These are phyloP conservation scores for Lodderomyces jiufengensis DNA, from an alignment of 1,139 yeast genomes.

Conservation along the genomic window DNA sequence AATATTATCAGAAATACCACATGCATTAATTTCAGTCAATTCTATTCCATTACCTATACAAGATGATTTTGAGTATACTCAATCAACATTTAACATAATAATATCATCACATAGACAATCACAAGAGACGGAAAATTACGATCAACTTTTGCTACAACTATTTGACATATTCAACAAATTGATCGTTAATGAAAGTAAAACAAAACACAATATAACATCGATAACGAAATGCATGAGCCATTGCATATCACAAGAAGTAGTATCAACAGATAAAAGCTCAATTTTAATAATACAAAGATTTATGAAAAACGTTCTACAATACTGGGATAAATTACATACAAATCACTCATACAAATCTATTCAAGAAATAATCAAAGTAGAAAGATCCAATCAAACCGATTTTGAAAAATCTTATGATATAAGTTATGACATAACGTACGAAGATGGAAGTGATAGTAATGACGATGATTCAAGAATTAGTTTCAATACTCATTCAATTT, in stretches of 20 bases:
- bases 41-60: conserved; percentile 44
- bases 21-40: conserved; percentile 43
- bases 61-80: conserved; percentile 43
- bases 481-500: conserved; percentile 17
- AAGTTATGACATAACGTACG: conserved; percentile 29
- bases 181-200: conserved; percentile 24
- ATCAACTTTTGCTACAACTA: conserved; percentile 35
- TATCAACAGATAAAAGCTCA: conserved; percentile 42
- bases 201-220: conserved; percentile 45
- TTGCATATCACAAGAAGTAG: conserved; percentile 49
- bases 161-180: conserved; percentile 39
- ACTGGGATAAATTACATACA: conserved; percentile 32
- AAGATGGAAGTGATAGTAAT: conserved; percentile 18
- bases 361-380: conserved; percentile 21
- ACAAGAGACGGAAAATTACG: conserved; percentile 14
- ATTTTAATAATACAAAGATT: conserved; percentile 49
- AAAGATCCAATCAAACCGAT: conserved; percentile 1
- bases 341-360: conserved; percentile 16
- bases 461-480: conserved; percentile 17
- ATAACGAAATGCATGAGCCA: conserved; percentile 49
- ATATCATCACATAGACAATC: conserved; percentile 7
- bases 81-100: conserved; percentile 23
- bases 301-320: conserved; percentile 44
- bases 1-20: conserved; percentile 42
- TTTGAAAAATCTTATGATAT: conserved; percentile 28